A percentile compares a stretch with the other conserved stretches of the same genome.
Conservation (phyloP, 129 eudicot genomes). For the Pittosporum tobira region DNA sequence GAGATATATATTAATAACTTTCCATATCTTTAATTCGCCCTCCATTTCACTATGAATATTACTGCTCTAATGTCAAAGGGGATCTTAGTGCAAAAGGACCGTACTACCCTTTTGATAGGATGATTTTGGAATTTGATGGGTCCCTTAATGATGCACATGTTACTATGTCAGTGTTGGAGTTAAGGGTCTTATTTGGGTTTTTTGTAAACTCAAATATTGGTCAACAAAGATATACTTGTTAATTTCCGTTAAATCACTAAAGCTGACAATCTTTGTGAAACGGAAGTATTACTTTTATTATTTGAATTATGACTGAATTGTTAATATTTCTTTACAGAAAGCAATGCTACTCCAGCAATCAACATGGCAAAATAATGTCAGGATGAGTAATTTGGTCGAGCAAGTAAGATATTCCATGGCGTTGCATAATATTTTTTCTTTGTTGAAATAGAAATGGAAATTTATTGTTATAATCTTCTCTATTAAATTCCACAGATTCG, state of each 20-base stretch:
- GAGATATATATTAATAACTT: background rate
- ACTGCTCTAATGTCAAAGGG: too few relatives aligned
- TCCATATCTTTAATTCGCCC: background rate
- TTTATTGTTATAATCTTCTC: constrained; percentile 7
- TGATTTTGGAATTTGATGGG: too few relatives aligned
- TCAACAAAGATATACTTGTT: background rate
- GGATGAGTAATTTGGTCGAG: constrained; percentile 90
- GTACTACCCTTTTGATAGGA: too few relatives aligned
- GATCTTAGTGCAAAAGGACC: too few relatives aligned
- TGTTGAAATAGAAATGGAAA: background rate
- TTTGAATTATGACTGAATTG: constrained; percentile 8
- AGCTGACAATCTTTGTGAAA: background rate
- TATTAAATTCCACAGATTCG: constrained; percentile 54
- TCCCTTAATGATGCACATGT: background rate
- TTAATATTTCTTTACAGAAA: constrained; percentile 46
- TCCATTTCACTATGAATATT: too few relatives aligned
- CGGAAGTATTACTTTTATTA: background rate
- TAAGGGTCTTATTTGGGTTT: background rate
- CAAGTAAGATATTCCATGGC: constrained; percentile 57
- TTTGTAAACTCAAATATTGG: background rate
- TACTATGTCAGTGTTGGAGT: background rate
- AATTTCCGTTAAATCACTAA: background rate
- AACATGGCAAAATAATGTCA: constrained; percentile 91
- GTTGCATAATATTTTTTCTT: background rate
- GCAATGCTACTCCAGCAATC: constrained; percentile 88